Evolutionary conservation across 768 basidiomycete genomes (phyloP), one percentile per base, ranked within the genome.

Genomic region (Pulveroboletus sp.): DNA sequence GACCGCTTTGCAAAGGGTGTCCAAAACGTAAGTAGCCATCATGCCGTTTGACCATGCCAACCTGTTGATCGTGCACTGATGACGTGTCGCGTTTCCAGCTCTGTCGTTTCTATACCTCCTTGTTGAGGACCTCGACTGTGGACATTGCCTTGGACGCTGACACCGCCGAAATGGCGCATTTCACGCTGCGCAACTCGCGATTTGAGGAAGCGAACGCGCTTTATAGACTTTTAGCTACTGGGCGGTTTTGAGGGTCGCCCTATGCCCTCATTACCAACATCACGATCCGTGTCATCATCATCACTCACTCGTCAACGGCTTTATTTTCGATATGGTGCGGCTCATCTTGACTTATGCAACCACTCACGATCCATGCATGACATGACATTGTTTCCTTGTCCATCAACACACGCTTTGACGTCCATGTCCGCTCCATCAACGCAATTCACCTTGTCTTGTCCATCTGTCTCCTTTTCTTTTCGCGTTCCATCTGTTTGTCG

Each of bases 121-220:
- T 91, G 42, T 76, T 89, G 70, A 85, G 83, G 61, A 72, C 80
- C 8, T 68, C 68, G 43, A 77, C 89, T 59, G 76, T 88, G 48
- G 85, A 87, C 58, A 74, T 79, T 2, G 62, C 69, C 7, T 73
- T 73, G n/a, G 86, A 88, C 49, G 75, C 76, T 8, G 86, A 91
- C 60, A 78, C 82, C 0, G 77, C 84, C 6, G 89, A 89, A 69
- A 89, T 91, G 77, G 76, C 77, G 6, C 84, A 88, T 62, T 91
- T 91, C 58, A 80, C 81, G 39, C 73, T 91, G 42, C 78, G 80
- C 35, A 75, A 87, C 58, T 76, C 89, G 10, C 76, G 83, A 3
- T 82, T 89, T 50, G 86, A 87, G 61, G 88, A 90, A 56, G 88
- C 88, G 15, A 88, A 84, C 55, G 65, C 74, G 50, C 75, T 90